Evolutionary conservation across 176 grass and related monocot genomes (phyloP).

Genomic region (Urochloa ruziziensis): DNA sequence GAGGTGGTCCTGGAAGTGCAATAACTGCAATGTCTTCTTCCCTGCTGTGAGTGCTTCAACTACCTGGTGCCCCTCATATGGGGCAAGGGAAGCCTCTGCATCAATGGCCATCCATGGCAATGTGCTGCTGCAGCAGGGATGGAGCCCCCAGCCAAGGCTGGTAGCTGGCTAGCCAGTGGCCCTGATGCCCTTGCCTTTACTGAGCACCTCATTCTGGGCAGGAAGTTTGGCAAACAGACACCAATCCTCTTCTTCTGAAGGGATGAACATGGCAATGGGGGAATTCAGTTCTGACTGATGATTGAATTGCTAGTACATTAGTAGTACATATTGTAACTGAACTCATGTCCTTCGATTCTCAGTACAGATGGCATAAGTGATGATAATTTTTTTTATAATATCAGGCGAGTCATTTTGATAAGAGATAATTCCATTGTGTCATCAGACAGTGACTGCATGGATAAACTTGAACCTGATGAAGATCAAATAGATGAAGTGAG

Average conservation of each 20-base stretch:
- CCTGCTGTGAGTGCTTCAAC: constrained; percentile 40
- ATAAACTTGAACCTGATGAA: constrained; percentile 18
- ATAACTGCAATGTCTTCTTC: constrained; percentile 45
- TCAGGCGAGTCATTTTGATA: not conserved
- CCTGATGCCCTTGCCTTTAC: constrained; percentile 23
- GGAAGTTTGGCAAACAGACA: not conserved
- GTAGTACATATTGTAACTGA: constrained; percentile 9
- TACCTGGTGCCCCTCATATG: constrained; percentile 47
- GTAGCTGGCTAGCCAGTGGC: constrained; percentile 27
- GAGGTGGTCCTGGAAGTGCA: constrained; percentile 39
- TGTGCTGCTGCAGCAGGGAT: not conserved
- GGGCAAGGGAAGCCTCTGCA: constrained; percentile 40
- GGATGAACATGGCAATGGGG: constrained; percentile 3
- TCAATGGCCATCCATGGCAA: constrained; percentile 37
- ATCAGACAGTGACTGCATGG: constrained; percentile 25
- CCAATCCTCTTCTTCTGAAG: constrained; percentile 14
- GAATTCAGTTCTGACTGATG: constrained; percentile 12
- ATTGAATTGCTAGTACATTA: constrained; percentile 7
- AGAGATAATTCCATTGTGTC: not conserved
- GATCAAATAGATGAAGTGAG: constrained; percentile 24
- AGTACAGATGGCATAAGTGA: not conserved
- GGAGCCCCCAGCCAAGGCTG: constrained; percentile 23
- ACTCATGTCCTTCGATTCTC: not conserved
- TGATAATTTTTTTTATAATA: not conserved
- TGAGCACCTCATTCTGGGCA: not conserved